A percentile compares a stretch with the other conserved stretches of the same genome.
Conservation (phyloP, 1,284 basidiomycete species). For the Ceratobasidium sp. region DNA sequence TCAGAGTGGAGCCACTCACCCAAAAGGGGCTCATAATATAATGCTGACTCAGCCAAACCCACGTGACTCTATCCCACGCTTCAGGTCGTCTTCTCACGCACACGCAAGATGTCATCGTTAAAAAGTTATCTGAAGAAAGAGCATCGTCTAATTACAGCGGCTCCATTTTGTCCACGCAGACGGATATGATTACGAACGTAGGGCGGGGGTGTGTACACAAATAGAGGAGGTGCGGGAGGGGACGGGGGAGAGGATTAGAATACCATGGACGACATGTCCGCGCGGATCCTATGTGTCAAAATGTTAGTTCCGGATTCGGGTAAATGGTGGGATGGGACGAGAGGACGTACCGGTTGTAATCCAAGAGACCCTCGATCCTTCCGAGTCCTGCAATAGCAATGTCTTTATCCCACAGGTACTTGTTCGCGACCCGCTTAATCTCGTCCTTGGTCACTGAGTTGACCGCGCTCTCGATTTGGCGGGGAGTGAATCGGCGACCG, state of each 20-base stretch:
- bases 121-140: conserved; percentile 13
- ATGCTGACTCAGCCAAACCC: not conserved
- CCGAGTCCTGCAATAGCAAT: conserved; percentile 87
- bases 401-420: conserved; percentile 97
- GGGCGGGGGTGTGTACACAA: not conserved
- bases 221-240: not conserved
- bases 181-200: not conserved
- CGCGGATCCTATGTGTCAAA: conserved; percentile 66
- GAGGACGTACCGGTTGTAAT: conserved; percentile 69
- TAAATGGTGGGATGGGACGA: not conserved
- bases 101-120: conserved; percentile 25
- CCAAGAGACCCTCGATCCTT: conserved; percentile 87
- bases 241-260: conserved; percentile 64
- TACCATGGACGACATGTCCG: conserved; percentile 83
- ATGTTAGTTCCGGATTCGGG: not conserved
- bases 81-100: conserved; percentile 14
- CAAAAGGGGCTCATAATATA: not conserved
- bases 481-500: conserved; percentile 89
- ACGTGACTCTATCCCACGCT: conserved; percentile 13
- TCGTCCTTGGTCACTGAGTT: conserved; percentile 91
- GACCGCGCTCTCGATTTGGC: conserved; percentile 94
- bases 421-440: conserved; percentile 94
- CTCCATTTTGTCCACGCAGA: conserved; percentile 38
- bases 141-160: conserved; percentile 42
- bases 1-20: not conserved